Evolutionary conservation across 208 protist genomes (phyloP).

Genomic region (Angomonas deanei): DNA sequence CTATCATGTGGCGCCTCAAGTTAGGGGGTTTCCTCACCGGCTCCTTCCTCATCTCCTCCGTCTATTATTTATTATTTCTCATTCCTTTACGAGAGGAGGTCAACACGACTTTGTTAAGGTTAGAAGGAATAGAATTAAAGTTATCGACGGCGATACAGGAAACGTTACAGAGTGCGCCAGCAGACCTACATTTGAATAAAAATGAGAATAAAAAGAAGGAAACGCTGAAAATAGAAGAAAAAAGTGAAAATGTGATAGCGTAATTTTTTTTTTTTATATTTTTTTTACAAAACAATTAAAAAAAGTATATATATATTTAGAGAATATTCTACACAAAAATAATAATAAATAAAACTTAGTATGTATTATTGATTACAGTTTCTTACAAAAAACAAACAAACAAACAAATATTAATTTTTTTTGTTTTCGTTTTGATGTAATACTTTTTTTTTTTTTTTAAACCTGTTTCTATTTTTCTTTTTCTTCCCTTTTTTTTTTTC

Average conservation of each 20-base stretch:
- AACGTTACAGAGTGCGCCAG: neutral
- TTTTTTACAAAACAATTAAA: no score
- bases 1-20: constrained; percentile 16
- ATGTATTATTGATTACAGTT: no score
- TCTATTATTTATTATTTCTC: constrained; percentile 33
- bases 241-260: neutral
- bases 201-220: neutral
- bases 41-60: constrained; percentile 6
- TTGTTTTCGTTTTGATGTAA: no score
- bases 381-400: no score
- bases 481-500: constrained; percentile 6
- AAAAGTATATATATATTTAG: no score
- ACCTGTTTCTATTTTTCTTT: neutral
- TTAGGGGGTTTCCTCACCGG: constrained; percentile 31
- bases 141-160: neutral
- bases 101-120: constrained; percentile 14
- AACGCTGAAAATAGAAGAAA: neutral
- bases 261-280: neutral
- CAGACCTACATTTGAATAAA: neutral
- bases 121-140: constrained; percentile 21
- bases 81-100: constrained; percentile 28
- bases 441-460: neutral
- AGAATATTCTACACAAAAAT: no score
- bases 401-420: no score
- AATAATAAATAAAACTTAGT: no score